Conservation (phyloP, 257 asterid species). For the Jacaranda copaia region DNA sequence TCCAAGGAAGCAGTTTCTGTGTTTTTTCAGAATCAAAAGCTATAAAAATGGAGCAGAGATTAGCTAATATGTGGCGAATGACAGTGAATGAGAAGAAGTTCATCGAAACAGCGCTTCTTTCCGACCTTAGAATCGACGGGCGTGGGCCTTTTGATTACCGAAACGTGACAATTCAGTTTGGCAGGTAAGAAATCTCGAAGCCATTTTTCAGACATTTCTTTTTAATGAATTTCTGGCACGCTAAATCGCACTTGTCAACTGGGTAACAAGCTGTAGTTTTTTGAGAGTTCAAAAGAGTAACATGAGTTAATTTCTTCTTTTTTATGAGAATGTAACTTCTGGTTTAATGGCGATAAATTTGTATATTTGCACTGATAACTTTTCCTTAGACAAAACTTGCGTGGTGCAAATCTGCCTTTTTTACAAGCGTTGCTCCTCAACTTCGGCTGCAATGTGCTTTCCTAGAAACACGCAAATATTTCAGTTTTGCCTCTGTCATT, state of each 20-base stretch:
- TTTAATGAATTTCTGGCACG: background rate
- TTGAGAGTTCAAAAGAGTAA: background rate
- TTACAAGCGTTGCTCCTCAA: background rate
- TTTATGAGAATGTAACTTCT: background rate
- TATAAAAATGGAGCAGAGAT: slow-evolving; percentile 77
- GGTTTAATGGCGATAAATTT: background rate
- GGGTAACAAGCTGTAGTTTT: background rate
- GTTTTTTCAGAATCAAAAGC: background rate
- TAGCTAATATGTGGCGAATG: slow-evolving; percentile 72
- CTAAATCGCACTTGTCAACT: background rate
- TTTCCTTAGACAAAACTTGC: background rate
- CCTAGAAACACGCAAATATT: background rate
- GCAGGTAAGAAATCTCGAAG: slow-evolving; percentile 53
- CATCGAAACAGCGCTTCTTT: slow-evolving; percentile 70
- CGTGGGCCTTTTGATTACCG: slow-evolving; percentile 91
- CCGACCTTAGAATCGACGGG: slow-evolving; percentile 88
- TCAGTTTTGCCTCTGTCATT: too few relatives aligned
- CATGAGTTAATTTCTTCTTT: background rate
- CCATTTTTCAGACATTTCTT: slow-evolving; percentile 3
- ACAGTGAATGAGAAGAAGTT: slow-evolving; percentile 83
- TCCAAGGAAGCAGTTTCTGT: slow-evolving; percentile 1
- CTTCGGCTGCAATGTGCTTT: background rate
- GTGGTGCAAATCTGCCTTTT: background rate
- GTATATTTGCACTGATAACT: background rate
- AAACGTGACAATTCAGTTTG: slow-evolving; percentile 69